Evolutionary conservation across 768 basidiomycete genomes (phyloP).

Genomic region (Termitomyces bulborhizus): DNA sequence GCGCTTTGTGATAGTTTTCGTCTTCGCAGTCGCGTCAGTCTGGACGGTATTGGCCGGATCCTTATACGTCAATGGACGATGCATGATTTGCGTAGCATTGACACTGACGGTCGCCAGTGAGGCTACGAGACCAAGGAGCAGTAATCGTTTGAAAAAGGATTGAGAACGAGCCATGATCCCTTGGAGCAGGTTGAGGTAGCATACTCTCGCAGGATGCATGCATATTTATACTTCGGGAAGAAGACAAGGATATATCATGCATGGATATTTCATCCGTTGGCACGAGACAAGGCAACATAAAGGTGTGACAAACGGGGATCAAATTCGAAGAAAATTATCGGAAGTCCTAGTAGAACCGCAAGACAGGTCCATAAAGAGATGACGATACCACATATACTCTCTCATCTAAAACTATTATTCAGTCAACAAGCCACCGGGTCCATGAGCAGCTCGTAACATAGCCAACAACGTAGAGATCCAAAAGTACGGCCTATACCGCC

Average conservation of each 20-base stretch:
- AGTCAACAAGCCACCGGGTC: not conserved
- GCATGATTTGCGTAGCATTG: slow-evolving; percentile 47
- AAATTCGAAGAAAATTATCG: not conserved
- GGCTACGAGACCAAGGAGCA: slow-evolving; percentile 19
- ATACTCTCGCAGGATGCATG: not conserved
- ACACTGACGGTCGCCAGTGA: slow-evolving; percentile 19
- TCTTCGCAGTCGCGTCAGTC: slow-evolving; percentile 27
- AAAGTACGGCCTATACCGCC: not conserved
- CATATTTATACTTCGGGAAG: slow-evolving; percentile 13
- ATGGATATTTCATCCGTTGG: not conserved
- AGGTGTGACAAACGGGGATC: slow-evolving; percentile 12
- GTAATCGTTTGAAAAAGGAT: slow-evolving; percentile 17
- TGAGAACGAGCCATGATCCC: slow-evolving; percentile 8
- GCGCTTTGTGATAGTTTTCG: slow-evolving; percentile 35
- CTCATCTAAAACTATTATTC: not conserved
- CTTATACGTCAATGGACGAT: slow-evolving; percentile 42
- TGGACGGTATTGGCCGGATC: slow-evolving; percentile 27
- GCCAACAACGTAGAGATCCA: not conserved
- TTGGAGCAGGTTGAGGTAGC: not conserved
- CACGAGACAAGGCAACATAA: slow-evolving; percentile 8
- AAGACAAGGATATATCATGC: slow-evolving; percentile 1
- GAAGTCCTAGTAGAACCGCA: not conserved
- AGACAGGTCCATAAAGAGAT: slow-evolving; percentile 6
- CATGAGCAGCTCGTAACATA: not conserved
- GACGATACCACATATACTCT: slow-evolving; percentile 10